Conservation (phyloP, 176 grass and related monocot genomes). For the Phragmites australis region DNA sequence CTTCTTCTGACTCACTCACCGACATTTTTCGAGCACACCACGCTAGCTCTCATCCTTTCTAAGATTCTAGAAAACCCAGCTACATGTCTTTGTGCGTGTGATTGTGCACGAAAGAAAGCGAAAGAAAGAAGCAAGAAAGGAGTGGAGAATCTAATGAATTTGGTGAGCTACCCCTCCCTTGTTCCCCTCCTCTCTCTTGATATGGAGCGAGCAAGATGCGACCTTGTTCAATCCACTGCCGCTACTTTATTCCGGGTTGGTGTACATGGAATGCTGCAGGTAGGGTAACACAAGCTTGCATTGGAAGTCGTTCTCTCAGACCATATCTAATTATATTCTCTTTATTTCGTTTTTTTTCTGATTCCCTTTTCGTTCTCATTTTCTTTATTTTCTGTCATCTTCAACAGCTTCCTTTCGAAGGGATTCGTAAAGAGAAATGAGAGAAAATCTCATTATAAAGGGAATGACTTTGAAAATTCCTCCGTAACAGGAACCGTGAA, state of each 20-base stretch:
- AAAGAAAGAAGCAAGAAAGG: conserved; percentile 30
- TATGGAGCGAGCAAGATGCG: conserved; percentile 23
- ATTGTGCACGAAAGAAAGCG: conserved; percentile 43
- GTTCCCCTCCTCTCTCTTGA: conserved; percentile 11
- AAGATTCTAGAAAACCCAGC: conserved; percentile 54
- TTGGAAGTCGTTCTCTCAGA: conserved; percentile 17
- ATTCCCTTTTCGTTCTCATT: no score
- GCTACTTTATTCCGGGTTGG: conserved; percentile 34
- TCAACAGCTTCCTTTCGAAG: no score
- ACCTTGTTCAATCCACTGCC: conserved; percentile 37
- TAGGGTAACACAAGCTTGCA: conserved; percentile 4
- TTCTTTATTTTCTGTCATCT: no score
- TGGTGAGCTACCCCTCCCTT: conserved; percentile 54
- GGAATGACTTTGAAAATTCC: no score
- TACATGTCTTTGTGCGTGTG: conserved; percentile 47
- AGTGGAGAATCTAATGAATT: conserved; percentile 49
- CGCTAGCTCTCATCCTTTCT: conserved; percentile 30
- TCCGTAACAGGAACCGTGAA: no score
- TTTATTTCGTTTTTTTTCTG: no score
- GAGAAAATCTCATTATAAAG: no score
- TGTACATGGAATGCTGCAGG: background rate
- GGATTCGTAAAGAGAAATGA: no score
- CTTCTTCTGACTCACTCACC: conserved; percentile 1
- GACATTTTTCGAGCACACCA: conserved; percentile 39
- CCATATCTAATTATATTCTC: no score